phyloP scores from a whole-genome alignment of 164 flowering plant genomes.

The Saururus chinensis region DNA sequence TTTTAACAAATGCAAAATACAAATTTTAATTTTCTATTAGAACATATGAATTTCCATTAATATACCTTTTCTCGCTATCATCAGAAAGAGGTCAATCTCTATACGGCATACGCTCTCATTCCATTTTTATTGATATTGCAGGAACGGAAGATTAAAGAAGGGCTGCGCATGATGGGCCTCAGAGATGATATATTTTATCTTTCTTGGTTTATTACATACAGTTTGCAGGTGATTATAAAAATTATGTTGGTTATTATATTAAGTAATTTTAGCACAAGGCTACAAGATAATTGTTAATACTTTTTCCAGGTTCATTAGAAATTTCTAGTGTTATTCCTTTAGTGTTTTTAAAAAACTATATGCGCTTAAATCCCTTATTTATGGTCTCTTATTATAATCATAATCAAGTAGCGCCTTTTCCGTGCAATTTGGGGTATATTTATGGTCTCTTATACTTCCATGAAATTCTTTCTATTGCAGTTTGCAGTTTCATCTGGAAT shows the following conservation, averaged over 20 bases:
- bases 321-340: neutral
- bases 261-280: neutral
- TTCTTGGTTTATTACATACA: slow-evolving; percentile 90
- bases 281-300: neutral
- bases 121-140: slow-evolving; percentile 18
- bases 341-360: too few relatives aligned
- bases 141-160: slow-evolving; percentile 96
- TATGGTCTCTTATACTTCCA: slow-evolving; percentile 9
- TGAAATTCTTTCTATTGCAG: slow-evolving; percentile 32
- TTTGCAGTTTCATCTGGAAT: slow-evolving; percentile 78
- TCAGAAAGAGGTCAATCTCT: neutral
- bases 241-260: too few relatives aligned
- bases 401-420: too few relatives aligned
- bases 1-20: neutral
- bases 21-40: too few relatives aligned
- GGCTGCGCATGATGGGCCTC: slow-evolving; percentile 96
- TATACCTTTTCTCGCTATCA: neutral
- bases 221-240: slow-evolving; percentile 43
- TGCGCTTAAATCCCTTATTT: too few relatives aligned
- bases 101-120: neutral
- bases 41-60: neutral
- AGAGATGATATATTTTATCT: slow-evolving; percentile 78
- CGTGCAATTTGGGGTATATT: too few relatives aligned
- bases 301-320: neutral
- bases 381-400: too few relatives aligned